Evolutionary conservation across 257 asterid genomes (phyloP), one percentile per base, ranked within the genome.

Genomic region (Nyctanthes arbortristis): DNA sequence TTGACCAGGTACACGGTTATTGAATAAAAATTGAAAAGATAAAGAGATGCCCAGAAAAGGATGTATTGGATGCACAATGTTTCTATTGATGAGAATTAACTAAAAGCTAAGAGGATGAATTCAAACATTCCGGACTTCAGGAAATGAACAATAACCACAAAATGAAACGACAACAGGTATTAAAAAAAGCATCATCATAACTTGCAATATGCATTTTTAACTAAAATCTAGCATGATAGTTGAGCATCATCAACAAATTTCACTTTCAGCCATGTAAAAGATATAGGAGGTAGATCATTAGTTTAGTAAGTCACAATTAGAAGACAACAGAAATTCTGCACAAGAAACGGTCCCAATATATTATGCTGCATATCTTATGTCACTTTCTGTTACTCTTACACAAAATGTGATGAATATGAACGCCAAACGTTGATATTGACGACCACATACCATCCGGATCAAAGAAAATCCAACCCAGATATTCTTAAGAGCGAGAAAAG

Each of bases 1-100:
- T 66, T 65, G 62, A 35, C 20, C 5, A 29, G 14, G 11, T 32
- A 34, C 25, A 12, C 33, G 20, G 57, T 70, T 36, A 61, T 40
- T 52, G 18, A 60, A 8, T 11, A 8, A 29, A 49, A 74, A 62
- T 25, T 11, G 66, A 54, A 16, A 69, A 71, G 33, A 9, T 56
- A 56, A 54, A 64, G 18, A 28, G 49, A 65, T 39, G 61, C 58
- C 35, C 31, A 20, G 20, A 18, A 28, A 39, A 43, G 13, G 16
- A 3, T 39, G 65, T 5, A 34, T 28, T 29, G 40, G 30, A 28
- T 54, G 14, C 14, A 62, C 49, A 29, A n/a, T 16, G 54, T 22
- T n/a, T n/a, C n/a, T n/a, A 20, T 52, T 22, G 14, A 22, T 4
- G 59, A 52, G 24, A 52, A 52, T 22, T 24, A 10, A 52, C 31